Evolutionary conservation across 2,329 filamentous ascomycete genomes (phyloP), one percentile per base, ranked within the genome.

Genomic region (Colletotrichum viniferum): DNA sequence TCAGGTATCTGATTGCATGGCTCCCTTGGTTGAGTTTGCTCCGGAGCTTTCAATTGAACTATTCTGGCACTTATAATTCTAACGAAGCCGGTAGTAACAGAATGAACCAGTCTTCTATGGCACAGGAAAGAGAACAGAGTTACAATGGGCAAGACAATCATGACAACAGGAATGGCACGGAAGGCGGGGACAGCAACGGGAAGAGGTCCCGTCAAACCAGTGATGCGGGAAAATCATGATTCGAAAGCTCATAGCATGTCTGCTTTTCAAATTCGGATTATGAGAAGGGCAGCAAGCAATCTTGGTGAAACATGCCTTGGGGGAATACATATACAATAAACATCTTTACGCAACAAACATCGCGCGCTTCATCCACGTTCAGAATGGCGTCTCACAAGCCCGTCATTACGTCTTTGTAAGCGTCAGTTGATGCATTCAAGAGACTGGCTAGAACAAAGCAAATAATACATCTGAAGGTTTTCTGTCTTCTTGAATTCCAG

Each of bases 11-110:
- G 7, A 76, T 78, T 4, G 77, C 71, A 5, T 80, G 78, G 77
- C 71, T 80, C 36, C 79, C 79, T 14, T 79, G 79, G 78, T 56
- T 80, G 4, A 77, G 78, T 34, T 43, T 79, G 56, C 66, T 80
- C 4, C 74, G 77, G 32, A 62, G 72, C 52, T 77, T 76, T 30
- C 68, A 76, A 16, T 10, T 43, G 18, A n/a, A 43, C 5, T 43
- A 43, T 43, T 18, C 8, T 10, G 36, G 36, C 16, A 43, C 16
- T 18, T 10, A 4, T 43, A 9, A 43, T 18, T 43, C 36, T 4
- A 18, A 18, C 4, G 36, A 43, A 43, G 36, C 16, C 36, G 16
- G 8, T 16, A 4, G 8, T 43, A 5, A 43, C 16, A 43, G 16
- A 43, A 18, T 43, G 36, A 4, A 43, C 2, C 2, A 18, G 16